These are phyloP conservation scores for Pseudocercospora macadamiae DNA, from an alignment of 2,329 filamentous ascomycete species.

Conservation along the genomic window DNA sequence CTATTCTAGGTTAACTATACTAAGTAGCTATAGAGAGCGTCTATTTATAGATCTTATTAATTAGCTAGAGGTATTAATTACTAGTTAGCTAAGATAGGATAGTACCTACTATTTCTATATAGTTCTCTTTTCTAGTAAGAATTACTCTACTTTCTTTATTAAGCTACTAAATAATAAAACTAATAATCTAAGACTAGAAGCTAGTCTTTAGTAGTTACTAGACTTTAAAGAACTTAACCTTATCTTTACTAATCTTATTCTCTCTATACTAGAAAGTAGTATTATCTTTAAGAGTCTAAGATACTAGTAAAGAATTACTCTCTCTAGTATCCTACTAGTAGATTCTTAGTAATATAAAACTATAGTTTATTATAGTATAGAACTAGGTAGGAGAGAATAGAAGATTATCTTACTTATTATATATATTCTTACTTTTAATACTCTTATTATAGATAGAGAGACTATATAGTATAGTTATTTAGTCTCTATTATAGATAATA, in stretches of 20 bases:
- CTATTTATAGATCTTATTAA: background rate
- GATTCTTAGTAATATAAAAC: background rate
- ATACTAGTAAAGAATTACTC: background rate
- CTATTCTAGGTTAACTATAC: background rate
- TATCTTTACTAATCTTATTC: background rate
- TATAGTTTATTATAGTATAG: background rate
- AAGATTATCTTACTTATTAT: background rate
- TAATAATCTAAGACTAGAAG: background rate
- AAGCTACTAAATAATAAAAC: background rate
- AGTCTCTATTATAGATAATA: background rate
- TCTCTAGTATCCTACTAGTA: background rate
- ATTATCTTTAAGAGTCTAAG: background rate
- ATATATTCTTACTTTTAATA: background rate
- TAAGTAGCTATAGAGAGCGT: background rate
- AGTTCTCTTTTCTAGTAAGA: background rate
- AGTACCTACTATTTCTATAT: background rate
- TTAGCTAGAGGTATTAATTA: background rate
- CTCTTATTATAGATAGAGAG: background rate
- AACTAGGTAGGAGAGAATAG: background rate
- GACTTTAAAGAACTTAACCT: background rate
- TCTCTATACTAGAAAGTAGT: background rate
- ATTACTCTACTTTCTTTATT: background rate
- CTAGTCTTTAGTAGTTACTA: background rate
- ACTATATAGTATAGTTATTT: background rate
- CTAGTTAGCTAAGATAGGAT: background rate